Evolutionary conservation across 1,284 basidiomycete species (phyloP), one percentile per base, ranked within the genome.

Genomic region (Apiotrichum gamsii): DNA sequence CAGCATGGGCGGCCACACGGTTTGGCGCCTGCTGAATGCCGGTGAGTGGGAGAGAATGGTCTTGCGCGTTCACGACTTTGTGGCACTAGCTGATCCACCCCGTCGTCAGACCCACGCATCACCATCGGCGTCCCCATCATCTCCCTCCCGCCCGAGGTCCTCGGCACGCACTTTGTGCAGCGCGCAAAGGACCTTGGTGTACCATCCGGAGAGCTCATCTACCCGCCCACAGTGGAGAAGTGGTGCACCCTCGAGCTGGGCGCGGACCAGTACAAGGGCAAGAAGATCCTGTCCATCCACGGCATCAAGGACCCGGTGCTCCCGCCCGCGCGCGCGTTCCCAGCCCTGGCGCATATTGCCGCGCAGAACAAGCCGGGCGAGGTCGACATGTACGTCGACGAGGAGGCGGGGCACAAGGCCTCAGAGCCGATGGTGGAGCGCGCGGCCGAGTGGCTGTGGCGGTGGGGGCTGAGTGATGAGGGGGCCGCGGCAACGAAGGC

Each of bases 101-200:
- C n/a, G n/a, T n/a, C n/a, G n/a, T n/a, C 61, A 84, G 87, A 90
- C 51, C 77, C 83, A 8, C 76, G 85, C 21, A 72, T 91, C 49
- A 76, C 67, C 31, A 74, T 87, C 39, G 87, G 83, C 1, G 81
- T 91, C 21, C 83, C 87, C 3, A 75, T 79, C 55, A 77, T 79
- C 52, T 87, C 86, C 25, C 87, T 85, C 52, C 86, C 89, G 0
- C 75, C 86, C 4, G 80, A 56, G 13, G 59, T 59, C 44, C 58
- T 88, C 54, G 67, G 74, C 13, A 72, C 75, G 15, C 80, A 85
- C 20, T 84, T 86, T 5, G 55, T 41, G 9, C 34, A 20, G 29
- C 32, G 42, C 3, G 48, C 34, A 21, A 21, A 16, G 31, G 50
- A 68, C 58, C 23, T 30, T 20, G 47, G 70, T 55, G 39, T 85